Base-by-base conservation (phyloP, 2,329 filamentous ascomycete genomes). In the Metarhizium guizhouense region DNA sequence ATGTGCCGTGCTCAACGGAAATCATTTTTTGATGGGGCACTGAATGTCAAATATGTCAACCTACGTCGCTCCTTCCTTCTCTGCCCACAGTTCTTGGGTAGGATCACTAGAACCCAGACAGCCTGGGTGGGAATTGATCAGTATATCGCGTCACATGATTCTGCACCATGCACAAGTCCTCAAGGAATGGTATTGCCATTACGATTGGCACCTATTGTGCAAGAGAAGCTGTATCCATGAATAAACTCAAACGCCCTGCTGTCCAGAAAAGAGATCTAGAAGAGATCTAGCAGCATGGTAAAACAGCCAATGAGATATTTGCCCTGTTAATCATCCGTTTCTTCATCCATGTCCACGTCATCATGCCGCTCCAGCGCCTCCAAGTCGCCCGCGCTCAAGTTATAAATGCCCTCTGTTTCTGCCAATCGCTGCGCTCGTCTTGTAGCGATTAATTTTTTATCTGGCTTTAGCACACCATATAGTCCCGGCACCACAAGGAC, bases 381-480 rank as follows among this genome's bases (percentile, higher is more conserved):
- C 20, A 48, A 16, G 36, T 52, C 36, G 6, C 7, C 18, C 36
- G 32, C 29, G 3, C 61, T 64, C 4, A 57, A 11, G 32, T 34
- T 7, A 3, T 11, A 52, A 2, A 62, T 52, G 16, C 61, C 65
- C 52, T 64, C 61, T 2, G 57, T 55, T 5, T 52, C 56, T n/a
- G 51, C 56, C 20, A 58, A 58, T 1, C 67, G 59, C 18, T 57
- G 55, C 1, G 60, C 60, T 13, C 57, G 52, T 1, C 65, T 57
- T 3, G 54, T 55, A 14, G 55, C 59, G 16, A 70, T 67, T 3
- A 64, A 53, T 45, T 59, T 66, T 40, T 62, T 66, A 57, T 77
- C 72, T 0, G 74, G 72, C 30, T 65, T 67, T 29, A 73, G 59
- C 2, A 67, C 60, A 0, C 65, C 68, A 54, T 71, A 74, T 62